A percentile compares a stretch with the other conserved stretches of the same genome.
These are phyloP conservation scores for Acacia concinna DNA, from an alignment of 331 rosid genomes.

Conservation along the genomic window DNA sequence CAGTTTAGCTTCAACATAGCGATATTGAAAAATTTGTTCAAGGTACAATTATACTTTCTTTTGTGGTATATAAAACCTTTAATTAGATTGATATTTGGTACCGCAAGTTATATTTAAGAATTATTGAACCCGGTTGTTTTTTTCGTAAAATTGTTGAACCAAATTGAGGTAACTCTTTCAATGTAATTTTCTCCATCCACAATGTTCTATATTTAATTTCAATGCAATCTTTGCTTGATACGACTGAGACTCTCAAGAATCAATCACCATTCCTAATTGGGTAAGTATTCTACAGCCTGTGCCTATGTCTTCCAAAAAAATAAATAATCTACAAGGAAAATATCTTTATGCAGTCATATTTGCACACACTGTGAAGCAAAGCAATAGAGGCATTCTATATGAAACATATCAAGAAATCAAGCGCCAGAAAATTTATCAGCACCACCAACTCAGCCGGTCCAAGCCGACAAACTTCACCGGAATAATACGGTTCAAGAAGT, in stretches of 20 bases:
- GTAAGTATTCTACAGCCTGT: not conserved
- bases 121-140: too few species aligned
- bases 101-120: too few species aligned
- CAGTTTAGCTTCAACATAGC: too few species aligned
- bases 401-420: constrained; percentile 25
- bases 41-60: not conserved
- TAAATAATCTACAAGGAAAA: not conserved
- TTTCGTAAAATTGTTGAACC: too few species aligned
- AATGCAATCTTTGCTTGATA: too few species aligned
- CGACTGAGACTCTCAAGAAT: not conserved
- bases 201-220: too few species aligned
- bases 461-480: constrained; percentile 24
- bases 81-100: too few species aligned
- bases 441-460: constrained; percentile 38
- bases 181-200: not conserved
- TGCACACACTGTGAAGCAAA: constrained; percentile 7
- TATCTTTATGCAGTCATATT: not conserved
- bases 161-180: not conserved
- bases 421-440: constrained; percentile 37
- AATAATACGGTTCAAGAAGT: constrained; percentile 29
- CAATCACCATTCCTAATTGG: not conserved
- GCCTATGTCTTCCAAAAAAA: not conserved
- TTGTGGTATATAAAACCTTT: not conserved
- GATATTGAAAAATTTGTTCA: too few species aligned
- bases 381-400: constrained; percentile 15